These are phyloP conservation scores for Vitis amurensis DNA, from an alignment of 164 flowering plant species.

Conservation along the genomic window DNA sequence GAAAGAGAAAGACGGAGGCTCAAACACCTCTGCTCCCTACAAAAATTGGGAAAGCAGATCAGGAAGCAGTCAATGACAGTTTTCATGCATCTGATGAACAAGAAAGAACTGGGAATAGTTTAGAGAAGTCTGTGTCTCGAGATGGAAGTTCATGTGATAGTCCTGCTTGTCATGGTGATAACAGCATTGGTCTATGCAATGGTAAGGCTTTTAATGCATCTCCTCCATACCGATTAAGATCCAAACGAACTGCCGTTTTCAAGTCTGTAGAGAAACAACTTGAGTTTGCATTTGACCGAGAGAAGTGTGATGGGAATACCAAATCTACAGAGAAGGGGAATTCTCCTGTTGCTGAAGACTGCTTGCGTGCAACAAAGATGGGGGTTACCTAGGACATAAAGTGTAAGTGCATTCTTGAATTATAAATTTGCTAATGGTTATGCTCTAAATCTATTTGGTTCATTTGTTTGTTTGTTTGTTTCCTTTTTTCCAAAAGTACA, in stretches of 20 bases:
- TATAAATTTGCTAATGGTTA: background rate
- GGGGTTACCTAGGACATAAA: slow-evolving; percentile 33
- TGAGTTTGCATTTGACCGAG: slow-evolving; percentile 50
- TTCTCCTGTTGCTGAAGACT: slow-evolving; percentile 25
- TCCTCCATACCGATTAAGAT: slow-evolving; percentile 77
- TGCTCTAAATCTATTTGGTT: background rate
- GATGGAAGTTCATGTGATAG: slow-evolving; percentile 23
- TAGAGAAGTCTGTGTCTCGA: slow-evolving; percentile 23
- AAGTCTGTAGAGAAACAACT: slow-evolving; percentile 88
- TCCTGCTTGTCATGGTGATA: slow-evolving; percentile 24
- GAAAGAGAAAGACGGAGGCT: slow-evolving; percentile 63
- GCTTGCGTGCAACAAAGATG: slow-evolving; percentile 30
- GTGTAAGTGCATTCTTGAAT: slow-evolving; percentile 26
- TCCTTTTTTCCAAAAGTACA: no score
- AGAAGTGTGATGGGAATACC: slow-evolving; percentile 22
- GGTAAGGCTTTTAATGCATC: slow-evolving; percentile 59
- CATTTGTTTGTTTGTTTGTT: background rate
- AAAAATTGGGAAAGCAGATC: slow-evolving; percentile 20
- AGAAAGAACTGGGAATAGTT: slow-evolving; percentile 16
- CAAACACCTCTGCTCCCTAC: slow-evolving; percentile 19
- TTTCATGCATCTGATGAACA: slow-evolving; percentile 23
- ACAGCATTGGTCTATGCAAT: slow-evolving; percentile 13
- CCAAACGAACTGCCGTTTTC: slow-evolving; percentile 61
- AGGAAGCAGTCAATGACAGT: slow-evolving; percentile 14
- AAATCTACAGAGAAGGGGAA: slow-evolving; percentile 37